A percentile compares a stretch with the other conserved stretches of the same genome.
phyloP scores from a whole-genome alignment of 441 rosid genomes.

The Biscutella laevigata region DNA sequence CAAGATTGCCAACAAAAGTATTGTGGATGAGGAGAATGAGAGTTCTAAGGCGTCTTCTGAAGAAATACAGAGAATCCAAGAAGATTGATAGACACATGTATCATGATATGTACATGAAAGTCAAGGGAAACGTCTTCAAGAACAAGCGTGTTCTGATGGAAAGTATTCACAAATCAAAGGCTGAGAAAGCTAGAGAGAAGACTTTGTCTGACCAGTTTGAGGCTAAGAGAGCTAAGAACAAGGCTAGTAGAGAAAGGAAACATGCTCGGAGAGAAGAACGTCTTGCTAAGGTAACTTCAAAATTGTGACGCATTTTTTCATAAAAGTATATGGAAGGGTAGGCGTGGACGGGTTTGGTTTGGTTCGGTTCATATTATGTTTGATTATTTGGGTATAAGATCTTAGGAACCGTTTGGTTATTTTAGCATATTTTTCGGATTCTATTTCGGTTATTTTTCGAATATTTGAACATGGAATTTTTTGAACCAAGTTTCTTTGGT shows the following conservation, averaged over 20 bases:
- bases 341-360: too few species aligned
- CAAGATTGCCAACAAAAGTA: conserved; percentile 30
- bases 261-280: conserved; percentile 61
- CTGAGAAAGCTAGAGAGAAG: conserved; percentile 44
- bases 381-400: neutral
- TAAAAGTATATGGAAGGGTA: too few species aligned
- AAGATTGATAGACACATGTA: conserved; percentile 68
- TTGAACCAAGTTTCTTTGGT: too few species aligned
- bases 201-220: conserved; percentile 40
- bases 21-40: conserved; percentile 42
- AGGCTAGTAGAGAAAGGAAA: conserved; percentile 39
- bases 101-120: conserved; percentile 85
- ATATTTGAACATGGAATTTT: too few species aligned
- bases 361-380: too few species aligned
- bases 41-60: conserved; percentile 54
- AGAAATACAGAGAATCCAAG: conserved; percentile 38
- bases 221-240: conserved; percentile 40
- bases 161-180: conserved; percentile 43
- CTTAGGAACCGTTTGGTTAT: too few species aligned
- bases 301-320: too few species aligned
- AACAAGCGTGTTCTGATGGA: conserved; percentile 42
- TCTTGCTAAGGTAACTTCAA: conserved; percentile 16
- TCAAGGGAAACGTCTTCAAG: conserved; percentile 75
- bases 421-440: too few species aligned
- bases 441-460: too few species aligned